Evolutionary conservation across 345 rosid species (phyloP), one percentile per base, ranked within the genome.

Genomic region (Erysimum cheiranthoides): DNA sequence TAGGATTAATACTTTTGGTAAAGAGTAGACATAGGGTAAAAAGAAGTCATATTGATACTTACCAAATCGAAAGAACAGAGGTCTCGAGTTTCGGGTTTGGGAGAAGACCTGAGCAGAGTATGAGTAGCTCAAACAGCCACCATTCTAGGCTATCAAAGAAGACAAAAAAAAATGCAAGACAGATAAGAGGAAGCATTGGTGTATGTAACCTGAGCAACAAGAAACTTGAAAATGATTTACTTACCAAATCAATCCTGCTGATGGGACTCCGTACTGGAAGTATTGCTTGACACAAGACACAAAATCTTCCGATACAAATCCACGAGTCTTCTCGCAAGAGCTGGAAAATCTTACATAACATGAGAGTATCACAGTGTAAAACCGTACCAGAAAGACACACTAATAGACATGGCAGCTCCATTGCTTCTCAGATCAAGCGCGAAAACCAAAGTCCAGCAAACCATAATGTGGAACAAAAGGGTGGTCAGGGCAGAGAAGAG

Each of bases 41-140:
- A n/a, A 46, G 47, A 11, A 54, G 60, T 6, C 2, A 17, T 21
- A 34, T 34, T 34, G 69, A 38, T 50, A 63, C 54, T 52, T 31
- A 89, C 90, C 89, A 84, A 66, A 89, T 82, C 17, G 89, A 83
- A 66, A 84, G 90, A 51, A 86, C 85, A 21, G 92, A 89, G 38
- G 92, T 87, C 80, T 87, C 86, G 65, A 87, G 80, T 18, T 84
- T 65, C 7, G 87, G 87, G 73, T 89, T 85, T 0, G 87, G 80
- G 38, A 84, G 70, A 11, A 89, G 76, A 18, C 89, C 88, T 7
- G 87, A 87, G 14, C 62, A 72, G 68, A 87, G 68, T 32, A 53
- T 61, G 14, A 85, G 75, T 57, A 87, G 43, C 85, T 87, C 93
- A 63, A 81, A 77, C 1, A 89, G 77, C 90, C 90, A 88, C 93